phyloP scores from a whole-genome alignment of 2,329 filamentous ascomycete species.

The Cytospora mali region DNA sequence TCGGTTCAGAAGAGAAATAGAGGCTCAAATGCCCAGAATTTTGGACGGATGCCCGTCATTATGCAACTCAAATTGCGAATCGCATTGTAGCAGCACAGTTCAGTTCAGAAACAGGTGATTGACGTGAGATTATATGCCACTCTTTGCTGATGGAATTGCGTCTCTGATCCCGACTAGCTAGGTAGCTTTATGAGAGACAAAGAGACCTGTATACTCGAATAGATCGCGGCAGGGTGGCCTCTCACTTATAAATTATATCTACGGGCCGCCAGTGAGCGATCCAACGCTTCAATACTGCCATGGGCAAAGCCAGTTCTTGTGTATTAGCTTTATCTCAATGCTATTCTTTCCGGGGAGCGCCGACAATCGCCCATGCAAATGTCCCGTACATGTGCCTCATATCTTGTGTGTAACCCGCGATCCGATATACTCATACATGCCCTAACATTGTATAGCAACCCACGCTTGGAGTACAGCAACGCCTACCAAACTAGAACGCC shows the following conservation, averaged over 20 bases:
- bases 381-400: background rate
- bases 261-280: background rate
- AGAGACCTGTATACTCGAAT: background rate
- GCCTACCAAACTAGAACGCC: background rate
- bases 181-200: background rate
- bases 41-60: background rate
- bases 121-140: background rate
- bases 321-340: background rate
- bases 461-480: background rate
- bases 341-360: background rate
- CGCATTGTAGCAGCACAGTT: background rate
- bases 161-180: background rate
- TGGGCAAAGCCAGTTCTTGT: background rate
- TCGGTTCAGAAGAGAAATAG: slow-evolving; percentile 12
- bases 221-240: background rate
- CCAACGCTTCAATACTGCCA: background rate
- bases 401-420: background rate
- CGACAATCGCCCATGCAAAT: background rate
- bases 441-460: too few relatives aligned
- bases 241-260: background rate
- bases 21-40: background rate
- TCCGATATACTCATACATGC: background rate
- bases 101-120: background rate
- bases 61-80: background rate
- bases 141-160: background rate